phyloP scores from a whole-genome alignment of 1,284 basidiomycete genomes.

The Naganishia cerealis region DNA sequence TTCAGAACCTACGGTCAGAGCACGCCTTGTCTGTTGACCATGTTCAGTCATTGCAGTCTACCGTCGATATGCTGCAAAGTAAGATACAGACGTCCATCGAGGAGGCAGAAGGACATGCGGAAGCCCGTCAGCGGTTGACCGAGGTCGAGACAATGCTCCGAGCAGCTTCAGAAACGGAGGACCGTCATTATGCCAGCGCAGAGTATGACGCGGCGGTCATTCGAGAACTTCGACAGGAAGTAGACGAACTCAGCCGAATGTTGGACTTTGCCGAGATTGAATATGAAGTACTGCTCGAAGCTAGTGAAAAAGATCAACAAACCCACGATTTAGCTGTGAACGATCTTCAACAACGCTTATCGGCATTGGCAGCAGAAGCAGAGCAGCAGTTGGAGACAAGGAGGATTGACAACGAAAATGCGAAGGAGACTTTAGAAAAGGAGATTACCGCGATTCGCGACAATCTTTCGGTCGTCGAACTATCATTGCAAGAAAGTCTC shows the following conservation, averaged over 20 bases:
- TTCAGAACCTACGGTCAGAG: constrained; percentile 7
- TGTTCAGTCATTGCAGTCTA: constrained; percentile 3
- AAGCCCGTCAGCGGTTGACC: neutral
- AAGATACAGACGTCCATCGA: neutral
- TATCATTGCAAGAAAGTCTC: constrained; percentile 22
- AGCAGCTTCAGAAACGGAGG: neutral
- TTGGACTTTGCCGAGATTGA: constrained; percentile 33
- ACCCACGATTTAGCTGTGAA: neutral
- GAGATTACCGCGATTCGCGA: constrained; percentile 3
- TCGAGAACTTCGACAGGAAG: constrained; percentile 2
- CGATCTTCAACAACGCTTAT: constrained; percentile 11
- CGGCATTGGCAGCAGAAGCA: neutral
- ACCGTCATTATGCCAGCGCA: neutral
- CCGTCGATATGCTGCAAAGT: constrained; percentile 1
- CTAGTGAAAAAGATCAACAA: neutral
- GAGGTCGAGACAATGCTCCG: neutral
- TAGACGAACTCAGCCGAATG: constrained; percentile 24
- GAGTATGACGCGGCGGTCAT: constrained; percentile 10
- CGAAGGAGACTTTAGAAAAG: neutral
- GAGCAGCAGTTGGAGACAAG: neutral
- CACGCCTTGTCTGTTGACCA: constrained; percentile 7
- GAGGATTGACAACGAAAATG: neutral
- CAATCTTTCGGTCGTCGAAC: constrained; percentile 23
- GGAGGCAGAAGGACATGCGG: neutral
- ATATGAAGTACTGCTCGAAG: constrained; percentile 18